A percentile compares a stretch with the other conserved stretches of the same genome.
These are phyloP conservation scores for Trypanosoma lewisi DNA, from an alignment of 208 protist species.

Conservation along the genomic window DNA sequence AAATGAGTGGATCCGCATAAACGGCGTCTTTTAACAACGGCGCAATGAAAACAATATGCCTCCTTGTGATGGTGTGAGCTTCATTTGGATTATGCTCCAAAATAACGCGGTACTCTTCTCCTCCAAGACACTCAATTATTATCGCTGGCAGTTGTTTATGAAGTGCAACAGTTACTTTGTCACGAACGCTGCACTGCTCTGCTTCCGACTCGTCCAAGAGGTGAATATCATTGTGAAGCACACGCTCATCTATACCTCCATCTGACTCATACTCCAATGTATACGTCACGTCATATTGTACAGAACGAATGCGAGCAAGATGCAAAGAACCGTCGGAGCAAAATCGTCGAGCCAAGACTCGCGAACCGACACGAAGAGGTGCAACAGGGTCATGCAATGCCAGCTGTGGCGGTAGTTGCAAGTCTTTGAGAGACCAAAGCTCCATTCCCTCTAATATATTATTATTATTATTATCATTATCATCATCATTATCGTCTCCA, in stretches of 20 bases:
- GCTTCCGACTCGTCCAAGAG: slow-evolving; percentile 37
- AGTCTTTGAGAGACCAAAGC: slow-evolving; percentile 34
- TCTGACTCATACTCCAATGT: slow-evolving; percentile 54
- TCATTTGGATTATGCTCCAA: slow-evolving; percentile 96
- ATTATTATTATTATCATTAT: neutral
- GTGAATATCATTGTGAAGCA: slow-evolving; percentile 71
- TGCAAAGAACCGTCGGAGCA: slow-evolving; percentile 39
- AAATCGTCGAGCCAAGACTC: slow-evolving; percentile 53
- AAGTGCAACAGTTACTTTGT: slow-evolving; percentile 53
- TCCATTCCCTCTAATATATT: slow-evolving; percentile 23
- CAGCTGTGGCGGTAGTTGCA: slow-evolving; percentile 48
- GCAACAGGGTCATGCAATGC: slow-evolving; percentile 38
- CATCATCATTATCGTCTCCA: neutral
- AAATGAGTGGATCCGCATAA: slow-evolving; percentile 88
- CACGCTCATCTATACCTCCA: slow-evolving; percentile 43
- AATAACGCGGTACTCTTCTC: slow-evolving; percentile 52
- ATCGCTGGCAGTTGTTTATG: slow-evolving; percentile 43
- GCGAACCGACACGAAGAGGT: slow-evolving; percentile 49
- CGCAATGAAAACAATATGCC: slow-evolving; percentile 61
- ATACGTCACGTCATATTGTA: slow-evolving; percentile 60
- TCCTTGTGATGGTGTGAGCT: slow-evolving; percentile 84
- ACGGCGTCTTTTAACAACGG: slow-evolving; percentile 76
- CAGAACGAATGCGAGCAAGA: slow-evolving; percentile 45
- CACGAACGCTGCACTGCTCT: slow-evolving; percentile 58
- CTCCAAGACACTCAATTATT: slow-evolving; percentile 52